phyloP scores from a whole-genome alignment of 495 filamentous ascomycete genomes.

The Xylaria curta region DNA sequence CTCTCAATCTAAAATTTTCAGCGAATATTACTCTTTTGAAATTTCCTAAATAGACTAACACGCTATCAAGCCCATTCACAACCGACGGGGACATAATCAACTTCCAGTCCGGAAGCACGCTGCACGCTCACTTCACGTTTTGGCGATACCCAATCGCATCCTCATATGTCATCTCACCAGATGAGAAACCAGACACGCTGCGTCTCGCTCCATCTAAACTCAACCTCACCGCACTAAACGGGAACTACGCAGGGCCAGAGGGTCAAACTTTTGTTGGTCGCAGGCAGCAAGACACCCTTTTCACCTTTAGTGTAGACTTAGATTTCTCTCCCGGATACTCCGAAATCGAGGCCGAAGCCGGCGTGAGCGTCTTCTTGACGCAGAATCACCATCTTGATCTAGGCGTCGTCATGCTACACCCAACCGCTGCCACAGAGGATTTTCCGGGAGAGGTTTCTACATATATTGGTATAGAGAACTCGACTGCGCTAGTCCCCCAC shows the following conservation, averaged over 20 bases:
- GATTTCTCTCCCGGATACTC: constrained; percentile 44
- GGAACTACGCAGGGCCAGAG: constrained; percentile 50
- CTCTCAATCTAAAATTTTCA: background rate
- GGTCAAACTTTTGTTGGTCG: constrained; percentile 57
- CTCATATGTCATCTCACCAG: constrained; percentile 51
- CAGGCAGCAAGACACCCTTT: constrained; percentile 58
- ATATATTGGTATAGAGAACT: constrained; percentile 17
- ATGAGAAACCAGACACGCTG: constrained; percentile 44
- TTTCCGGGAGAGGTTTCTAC: too few relatives aligned
- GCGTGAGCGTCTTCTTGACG: constrained; percentile 55
- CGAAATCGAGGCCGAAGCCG: constrained; percentile 46
- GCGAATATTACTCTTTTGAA: background rate
- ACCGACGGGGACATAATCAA: constrained; percentile 47
- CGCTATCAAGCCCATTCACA: constrained; percentile 42
- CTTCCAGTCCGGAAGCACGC: constrained; percentile 44
- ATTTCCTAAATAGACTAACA: constrained; percentile 13
- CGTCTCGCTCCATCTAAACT: constrained; percentile 49
- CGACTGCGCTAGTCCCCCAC: constrained; percentile 39
- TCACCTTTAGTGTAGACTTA: constrained; percentile 52
- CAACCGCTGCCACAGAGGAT: background rate
- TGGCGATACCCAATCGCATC: constrained; percentile 53
- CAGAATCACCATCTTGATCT: constrained; percentile 62
- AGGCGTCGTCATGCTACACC: constrained; percentile 52
- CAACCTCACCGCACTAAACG: constrained; percentile 55
- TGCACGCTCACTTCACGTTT: constrained; percentile 55